phyloP scores from a whole-genome alignment of 2,329 filamentous ascomycete species.

The Talaromyces piceae region DNA sequence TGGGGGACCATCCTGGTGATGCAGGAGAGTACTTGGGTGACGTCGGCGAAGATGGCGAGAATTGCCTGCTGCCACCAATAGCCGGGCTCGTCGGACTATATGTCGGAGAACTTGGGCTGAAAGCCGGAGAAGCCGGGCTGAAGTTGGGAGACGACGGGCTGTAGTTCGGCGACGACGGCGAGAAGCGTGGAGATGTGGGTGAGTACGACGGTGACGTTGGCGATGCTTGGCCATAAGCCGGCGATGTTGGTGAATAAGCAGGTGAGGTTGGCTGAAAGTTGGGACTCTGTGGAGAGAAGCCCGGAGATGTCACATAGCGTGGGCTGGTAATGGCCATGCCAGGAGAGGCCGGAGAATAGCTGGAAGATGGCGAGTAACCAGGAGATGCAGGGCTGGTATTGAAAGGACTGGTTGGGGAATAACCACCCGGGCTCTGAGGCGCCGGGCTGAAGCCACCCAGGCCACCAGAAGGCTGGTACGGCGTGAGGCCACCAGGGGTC shows the following conservation, averaged over 20 bases:
- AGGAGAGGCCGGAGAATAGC: constrained; percentile 71
- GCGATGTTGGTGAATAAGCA: constrained; percentile 72
- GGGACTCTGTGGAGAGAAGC: constrained; percentile 49
- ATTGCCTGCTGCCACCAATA: constrained; percentile 34
- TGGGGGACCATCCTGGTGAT: constrained; percentile 45
- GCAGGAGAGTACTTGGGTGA: constrained; percentile 50
- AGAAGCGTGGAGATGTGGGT: constrained; percentile 49
- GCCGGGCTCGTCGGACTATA: constrained; percentile 51
- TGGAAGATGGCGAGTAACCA: constrained; percentile 55
- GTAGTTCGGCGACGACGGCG: constrained; percentile 54
- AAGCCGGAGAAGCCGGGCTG: constrained; percentile 44
- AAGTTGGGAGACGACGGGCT: constrained; percentile 53
- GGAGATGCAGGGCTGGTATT: constrained; percentile 63
- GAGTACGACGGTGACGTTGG: constrained; percentile 51
- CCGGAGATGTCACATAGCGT: constrained; percentile 47
- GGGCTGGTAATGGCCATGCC: constrained; percentile 52
- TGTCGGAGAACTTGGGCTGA: constrained; percentile 52
- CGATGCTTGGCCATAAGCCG: constrained; percentile 59
- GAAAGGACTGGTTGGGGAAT: constrained; percentile 68
- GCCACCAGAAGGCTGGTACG: constrained; percentile 65
- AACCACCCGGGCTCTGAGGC: constrained; percentile 56
- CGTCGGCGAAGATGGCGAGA: constrained; percentile 41
- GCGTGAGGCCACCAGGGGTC: constrained; percentile 49
- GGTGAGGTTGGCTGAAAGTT: constrained; percentile 50
- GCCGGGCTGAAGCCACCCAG: constrained; percentile 58